Conservation (phyloP, 345 rosid genomes). For the Brassica rapa region DNA sequence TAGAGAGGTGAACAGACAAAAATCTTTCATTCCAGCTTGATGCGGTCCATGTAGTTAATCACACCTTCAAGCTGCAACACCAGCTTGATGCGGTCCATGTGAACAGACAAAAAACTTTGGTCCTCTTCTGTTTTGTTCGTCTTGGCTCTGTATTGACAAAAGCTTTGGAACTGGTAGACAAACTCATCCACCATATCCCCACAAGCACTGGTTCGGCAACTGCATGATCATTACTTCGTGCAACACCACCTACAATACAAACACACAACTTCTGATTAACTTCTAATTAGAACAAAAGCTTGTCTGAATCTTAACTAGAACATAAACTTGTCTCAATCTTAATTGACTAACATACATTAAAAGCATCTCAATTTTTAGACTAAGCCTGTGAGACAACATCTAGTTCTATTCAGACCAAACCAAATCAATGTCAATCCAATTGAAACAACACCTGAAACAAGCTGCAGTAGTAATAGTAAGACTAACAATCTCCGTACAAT, state of each 20-base stretch:
- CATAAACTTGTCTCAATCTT: background rate
- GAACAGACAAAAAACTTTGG: background rate
- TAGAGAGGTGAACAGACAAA: background rate
- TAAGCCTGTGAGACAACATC: background rate
- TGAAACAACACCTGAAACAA: conserved; percentile 46
- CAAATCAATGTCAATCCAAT: background rate
- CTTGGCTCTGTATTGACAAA: conserved; percentile 94
- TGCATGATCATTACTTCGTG: conserved; percentile 97
- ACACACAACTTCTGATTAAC: background rate
- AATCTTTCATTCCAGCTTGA: conserved; percentile 63
- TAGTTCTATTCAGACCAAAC: background rate
- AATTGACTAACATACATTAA: background rate
- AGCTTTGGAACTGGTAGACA: conserved; percentile 96
- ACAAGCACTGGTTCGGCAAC: conserved; percentile 95
- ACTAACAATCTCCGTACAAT: too few species aligned
- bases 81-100: background rate
- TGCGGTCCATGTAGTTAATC: conserved; percentile 75
- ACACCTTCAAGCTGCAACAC: conserved; percentile 77
- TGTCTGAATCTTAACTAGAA: too few species aligned
- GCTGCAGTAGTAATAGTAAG: background rate
- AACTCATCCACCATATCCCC: conserved; percentile 99
- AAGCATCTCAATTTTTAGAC: background rate
- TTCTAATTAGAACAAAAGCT: too few species aligned
- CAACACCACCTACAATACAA: conserved; percentile 67
- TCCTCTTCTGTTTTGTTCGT: conserved; percentile 91